phyloP scores from a whole-genome alignment of 2,329 filamentous ascomycete genomes.

The Amylocarpus encephaloides region DNA sequence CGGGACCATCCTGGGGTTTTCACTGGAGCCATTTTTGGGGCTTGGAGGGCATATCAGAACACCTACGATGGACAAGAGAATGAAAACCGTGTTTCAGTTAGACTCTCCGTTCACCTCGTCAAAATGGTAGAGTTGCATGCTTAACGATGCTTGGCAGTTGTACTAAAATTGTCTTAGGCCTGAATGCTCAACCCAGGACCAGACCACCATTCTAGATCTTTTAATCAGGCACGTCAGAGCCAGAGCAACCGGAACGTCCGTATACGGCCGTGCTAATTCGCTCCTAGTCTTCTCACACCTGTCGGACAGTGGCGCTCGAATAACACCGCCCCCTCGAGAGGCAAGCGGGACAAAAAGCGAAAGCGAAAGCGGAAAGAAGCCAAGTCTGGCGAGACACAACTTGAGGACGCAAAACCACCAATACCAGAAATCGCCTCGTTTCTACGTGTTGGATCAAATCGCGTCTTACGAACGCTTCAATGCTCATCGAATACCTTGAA shows the following conservation, averaged over 20 bases:
- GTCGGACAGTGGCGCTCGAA: constrained; percentile 54
- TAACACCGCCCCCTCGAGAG: constrained; percentile 52
- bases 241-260: not conserved
- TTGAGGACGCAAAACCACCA: constrained; percentile 29
- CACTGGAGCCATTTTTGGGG: no score
- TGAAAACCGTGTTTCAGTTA: constrained; percentile 55
- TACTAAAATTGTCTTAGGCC: constrained; percentile 45
- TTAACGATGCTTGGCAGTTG: not conserved
- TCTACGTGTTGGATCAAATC: constrained; percentile 59
- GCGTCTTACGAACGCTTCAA: constrained; percentile 52
- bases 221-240: constrained; percentile 52
- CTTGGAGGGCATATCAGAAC: not conserved
- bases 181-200: constrained; percentile 47
- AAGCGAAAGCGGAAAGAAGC: constrained; percentile 43
- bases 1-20: no score
- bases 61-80: constrained; percentile 43
- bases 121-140: constrained; percentile 45
- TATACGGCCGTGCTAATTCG: constrained; percentile 5
- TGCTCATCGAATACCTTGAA: constrained; percentile 14
- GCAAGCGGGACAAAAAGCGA: constrained; percentile 50
- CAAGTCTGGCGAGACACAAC: constrained; percentile 16
- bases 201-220: constrained; percentile 59
- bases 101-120: constrained; percentile 58
- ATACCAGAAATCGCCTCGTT: constrained; percentile 48
- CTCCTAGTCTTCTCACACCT: constrained; percentile 53